Evolutionary conservation across 2,329 filamentous ascomycete species (phyloP).

Genomic region (Botrytis cinerea): DNA sequence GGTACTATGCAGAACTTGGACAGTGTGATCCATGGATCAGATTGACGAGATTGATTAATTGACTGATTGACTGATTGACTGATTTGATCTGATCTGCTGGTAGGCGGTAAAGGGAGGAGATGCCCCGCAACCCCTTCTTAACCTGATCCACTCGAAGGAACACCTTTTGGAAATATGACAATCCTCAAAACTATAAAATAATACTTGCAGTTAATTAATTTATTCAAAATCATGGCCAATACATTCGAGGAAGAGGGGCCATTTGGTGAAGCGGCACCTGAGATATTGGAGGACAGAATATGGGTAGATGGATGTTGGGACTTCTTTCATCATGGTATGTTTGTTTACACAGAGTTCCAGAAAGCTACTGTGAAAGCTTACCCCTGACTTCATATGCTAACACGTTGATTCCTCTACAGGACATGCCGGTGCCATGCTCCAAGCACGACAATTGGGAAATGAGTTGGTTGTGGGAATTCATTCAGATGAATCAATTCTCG

Average conservation of each 20-base stretch:
- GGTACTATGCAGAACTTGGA: not conserved
- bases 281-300: conserved; percentile 65
- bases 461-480: conserved; percentile 92
- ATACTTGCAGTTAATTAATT: conserved; percentile 1
- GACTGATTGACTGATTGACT: not conserved
- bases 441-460: conserved; percentile 86
- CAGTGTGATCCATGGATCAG: not conserved
- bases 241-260: conserved; percentile 33
- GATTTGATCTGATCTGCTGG: conserved; percentile 7
- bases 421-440: conserved; percentile 94
- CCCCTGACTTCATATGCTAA: conserved; percentile 15
- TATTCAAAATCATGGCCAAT: conserved; percentile 23
- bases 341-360: not conserved
- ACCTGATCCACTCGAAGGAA: not conserved
- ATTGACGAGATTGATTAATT: conserved; percentile 3
- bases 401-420: conserved; percentile 52
- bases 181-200: not conserved
- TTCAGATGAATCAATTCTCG: conserved; percentile 91
- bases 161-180: not conserved
- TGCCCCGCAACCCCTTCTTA: conserved; percentile 11
- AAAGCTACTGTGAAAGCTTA: not conserved
- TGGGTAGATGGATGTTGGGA: conserved; percentile 99
- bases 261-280: conserved; percentile 38
- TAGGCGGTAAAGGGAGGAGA: conserved; percentile 10
- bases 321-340: conserved; percentile 91